Base-by-base conservation (phyloP, 768 basidiomycete genomes). In the Sporobolomyces phaffii region DNA sequence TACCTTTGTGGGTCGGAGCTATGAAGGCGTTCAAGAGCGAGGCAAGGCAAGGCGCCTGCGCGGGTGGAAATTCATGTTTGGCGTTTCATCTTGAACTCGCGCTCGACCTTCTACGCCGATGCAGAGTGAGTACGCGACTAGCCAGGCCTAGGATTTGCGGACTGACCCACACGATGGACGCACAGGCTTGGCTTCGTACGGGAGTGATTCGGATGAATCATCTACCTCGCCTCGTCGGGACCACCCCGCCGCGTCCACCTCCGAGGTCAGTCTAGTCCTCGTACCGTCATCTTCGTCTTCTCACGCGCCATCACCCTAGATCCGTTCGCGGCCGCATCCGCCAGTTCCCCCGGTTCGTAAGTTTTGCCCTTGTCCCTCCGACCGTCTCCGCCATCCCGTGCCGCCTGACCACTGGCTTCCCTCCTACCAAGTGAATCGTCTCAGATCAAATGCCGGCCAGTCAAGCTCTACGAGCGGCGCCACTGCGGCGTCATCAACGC, bases 111-210 rank as follows among this genome's bases (percentile, higher is more conserved):
- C 38, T n/a, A n/a, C n/a, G n/a, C n/a, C n/a, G n/a, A 38, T 38
- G 38, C 38, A 38, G 17, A 38, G 38, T 38, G 38, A 49, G 48
- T 49, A n/a, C n/a, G n/a, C n/a, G n/a, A n/a, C n/a, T n/a, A n/a
- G n/a, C n/a, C n/a, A n/a, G n/a, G n/a, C n/a, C n/a, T n/a, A n/a
- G n/a, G n/a, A n/a, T n/a, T n/a, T n/a, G 48, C 48, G 31, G 5
- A 43, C 40, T 28, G 10, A 40, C 22, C 24, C 28, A 41, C 17
- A 22, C 13, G 26, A 7, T 26, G 20, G 17, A 0, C 31, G 40
- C 26, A 11, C 64, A 70, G 68, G 45, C 31, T 60, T 70, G 22
- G 68, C 43, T 0, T 57, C 60, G 8, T 70, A 64, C 52, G 68
- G 68, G 11, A 61, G 59, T 41, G 68, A 62, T 20, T 59, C 56